phyloP scores from a whole-genome alignment of 2,329 filamentous ascomycete species.

The Intubia oerlemansii region DNA sequence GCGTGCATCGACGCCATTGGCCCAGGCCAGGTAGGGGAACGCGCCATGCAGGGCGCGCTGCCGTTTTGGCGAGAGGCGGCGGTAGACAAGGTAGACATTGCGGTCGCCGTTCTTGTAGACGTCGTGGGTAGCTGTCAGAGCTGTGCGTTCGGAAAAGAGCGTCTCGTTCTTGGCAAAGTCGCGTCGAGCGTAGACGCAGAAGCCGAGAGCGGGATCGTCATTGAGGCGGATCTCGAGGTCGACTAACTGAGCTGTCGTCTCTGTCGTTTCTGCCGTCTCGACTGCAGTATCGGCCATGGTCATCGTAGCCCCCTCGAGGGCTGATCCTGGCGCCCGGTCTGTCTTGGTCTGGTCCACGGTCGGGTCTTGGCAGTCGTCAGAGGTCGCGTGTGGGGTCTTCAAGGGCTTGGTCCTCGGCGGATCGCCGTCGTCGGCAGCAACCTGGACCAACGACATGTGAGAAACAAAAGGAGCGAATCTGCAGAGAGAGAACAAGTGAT shows the following conservation, averaged over 20 bases:
- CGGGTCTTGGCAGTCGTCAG: not conserved
- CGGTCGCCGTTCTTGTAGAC: slow-evolving; percentile 5
- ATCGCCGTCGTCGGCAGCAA: not conserved
- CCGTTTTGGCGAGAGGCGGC: not conserved
- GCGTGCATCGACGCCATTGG: slow-evolving; percentile 5
- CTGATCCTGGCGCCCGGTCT: too few relatives aligned
- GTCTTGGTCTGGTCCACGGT: too few relatives aligned
- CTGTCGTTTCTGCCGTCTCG: too few relatives aligned
- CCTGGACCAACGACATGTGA: too few relatives aligned
- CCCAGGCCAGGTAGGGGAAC: slow-evolving; percentile 8
- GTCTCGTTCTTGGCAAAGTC: slow-evolving; percentile 9
- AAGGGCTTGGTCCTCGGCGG: not conserved
- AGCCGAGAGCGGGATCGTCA: slow-evolving; percentile 9
- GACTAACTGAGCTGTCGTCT: too few relatives aligned
- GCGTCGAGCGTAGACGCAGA: slow-evolving; percentile 12
- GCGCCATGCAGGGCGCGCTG: slow-evolving; percentile 6
- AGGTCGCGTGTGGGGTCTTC: not conserved
- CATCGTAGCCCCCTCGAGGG: too few relatives aligned
- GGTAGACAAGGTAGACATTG: slow-evolving; percentile 6
- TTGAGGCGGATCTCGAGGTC: slow-evolving; percentile 6
- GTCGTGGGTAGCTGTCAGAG: slow-evolving; percentile 9
- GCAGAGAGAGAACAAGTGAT: too few relatives aligned
- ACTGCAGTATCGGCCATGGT: too few relatives aligned
- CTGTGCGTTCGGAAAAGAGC: slow-evolving; percentile 11
- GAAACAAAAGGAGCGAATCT: too few relatives aligned